Evolutionary conservation across 2,329 filamentous ascomycete species (phyloP).

Genomic region (Tolypocladium guangdongense): DNA sequence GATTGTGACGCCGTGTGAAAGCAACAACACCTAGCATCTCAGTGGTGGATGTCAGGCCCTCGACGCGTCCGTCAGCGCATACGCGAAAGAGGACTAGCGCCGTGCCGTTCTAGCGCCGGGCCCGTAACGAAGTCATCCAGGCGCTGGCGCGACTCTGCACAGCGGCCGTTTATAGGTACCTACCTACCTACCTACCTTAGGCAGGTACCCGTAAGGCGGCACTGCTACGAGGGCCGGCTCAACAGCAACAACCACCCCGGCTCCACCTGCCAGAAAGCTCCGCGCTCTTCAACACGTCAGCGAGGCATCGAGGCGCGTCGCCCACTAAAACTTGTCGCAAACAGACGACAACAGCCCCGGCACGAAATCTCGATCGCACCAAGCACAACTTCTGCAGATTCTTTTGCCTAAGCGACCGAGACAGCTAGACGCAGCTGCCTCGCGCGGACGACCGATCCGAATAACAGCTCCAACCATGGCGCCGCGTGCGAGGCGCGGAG

Average conservation of each 20-base stretch:
- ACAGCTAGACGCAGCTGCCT: background rate
- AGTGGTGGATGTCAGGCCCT: background rate
- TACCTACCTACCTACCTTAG: too few relatives aligned
- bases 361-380: background rate
- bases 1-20: background rate
- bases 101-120: background rate
- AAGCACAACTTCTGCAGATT: background rate
- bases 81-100: background rate
- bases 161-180: too few relatives aligned
- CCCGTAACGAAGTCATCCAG: too few relatives aligned
- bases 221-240: background rate
- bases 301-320: conserved; percentile 3
- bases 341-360: background rate
- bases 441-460: background rate
- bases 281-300: conserved; percentile 8
- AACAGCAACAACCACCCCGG: background rate
- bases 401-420: background rate
- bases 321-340: background rate
- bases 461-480: conserved; percentile 15
- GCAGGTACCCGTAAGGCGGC: too few relatives aligned
- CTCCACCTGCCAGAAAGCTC: background rate
- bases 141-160: too few relatives aligned
- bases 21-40: conserved; percentile 39
- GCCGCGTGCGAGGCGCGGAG: conserved; percentile 19
- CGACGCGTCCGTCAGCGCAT: background rate